Evolutionary conservation across 2,329 filamentous ascomycete species (phyloP).

Genomic region (Ophiostoma australiae): DNA sequence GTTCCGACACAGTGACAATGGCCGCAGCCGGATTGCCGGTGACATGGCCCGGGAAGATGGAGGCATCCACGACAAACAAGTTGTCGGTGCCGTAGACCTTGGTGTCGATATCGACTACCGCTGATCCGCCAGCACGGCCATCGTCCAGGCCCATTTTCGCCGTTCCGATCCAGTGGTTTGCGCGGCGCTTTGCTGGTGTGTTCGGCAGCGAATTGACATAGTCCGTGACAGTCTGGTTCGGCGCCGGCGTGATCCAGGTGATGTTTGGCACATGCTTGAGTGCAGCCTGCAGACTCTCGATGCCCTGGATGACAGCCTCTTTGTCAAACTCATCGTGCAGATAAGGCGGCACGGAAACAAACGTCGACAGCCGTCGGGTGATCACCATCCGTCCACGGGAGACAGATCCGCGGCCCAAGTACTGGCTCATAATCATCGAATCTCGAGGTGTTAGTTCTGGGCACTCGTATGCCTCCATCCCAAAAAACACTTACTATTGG

Average conservation of each 20-base stretch:
- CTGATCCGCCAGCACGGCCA: constrained; percentile 48
- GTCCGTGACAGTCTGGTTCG: background rate
- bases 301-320: background rate
- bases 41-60: background rate
- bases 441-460: background rate
- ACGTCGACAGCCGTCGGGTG: background rate
- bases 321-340: background rate
- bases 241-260: constrained; percentile 1
- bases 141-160: constrained; percentile 57
- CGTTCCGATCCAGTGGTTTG: constrained; percentile 51
- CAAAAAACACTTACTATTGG: background rate
- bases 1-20: background rate
- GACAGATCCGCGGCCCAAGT: background rate
- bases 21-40: background rate
- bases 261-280: constrained; percentile 1
- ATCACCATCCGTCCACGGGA: background rate
- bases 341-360: background rate
- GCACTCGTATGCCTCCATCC: no score
- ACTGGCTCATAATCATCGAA: constrained; percentile 2
- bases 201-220: constrained; percentile 38
- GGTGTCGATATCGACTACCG: constrained; percentile 59
- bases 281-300: background rate
- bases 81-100: constrained; percentile 65
- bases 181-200: background rate
- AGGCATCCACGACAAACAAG: constrained; percentile 20